Base-by-base conservation (phyloP, 306 rosid genomes). In the Fragaria iinumae region DNA sequence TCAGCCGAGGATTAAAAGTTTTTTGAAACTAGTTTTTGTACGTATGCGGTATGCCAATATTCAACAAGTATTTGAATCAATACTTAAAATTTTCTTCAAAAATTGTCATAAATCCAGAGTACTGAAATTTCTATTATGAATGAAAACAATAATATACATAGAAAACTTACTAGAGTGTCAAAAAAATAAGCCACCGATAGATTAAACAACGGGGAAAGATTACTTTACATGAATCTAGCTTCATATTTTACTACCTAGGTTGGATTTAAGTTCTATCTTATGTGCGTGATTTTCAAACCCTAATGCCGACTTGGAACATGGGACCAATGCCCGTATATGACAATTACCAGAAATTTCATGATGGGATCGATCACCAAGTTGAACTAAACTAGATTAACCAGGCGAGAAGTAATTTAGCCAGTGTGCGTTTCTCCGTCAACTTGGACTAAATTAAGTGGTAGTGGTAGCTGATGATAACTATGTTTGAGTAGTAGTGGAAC, bases 301-400 rank as follows among this genome's bases (percentile, higher is more conserved):
- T 25, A 25, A 25, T 27, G 67, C 39, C 11, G 67, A 27, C 67
- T 29, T 27, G 29, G 18, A 29, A 29, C 39, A 12, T 6, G 67
- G 67, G 66, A 59, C 39, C 67, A 62, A 60, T 60, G 18, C 38
- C 63, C 32, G 29, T 9, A 56, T 21, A 12, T 62, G 41, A 62
- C n/a, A 62, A 62, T 62, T 60, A 62, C 41, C 67, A 62, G 67
- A 62, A 62, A 62, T 29, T 62, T 14, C 67, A 27, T 27, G 41
- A 29, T 62, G 38, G 39, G 63, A n/a, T 62, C 20, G 34, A 17
- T 5, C 4, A 11, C 3, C 20, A 27, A 62, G 67, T 62, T 62
- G 41, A 60, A 27, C 67, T 60, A 60, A 60, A 60, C 13, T 62
- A 62, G 4, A 32, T 32, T 32, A 5, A 13, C 34, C 16, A 5